These are phyloP conservation scores for Alternaria panax DNA, from an alignment of 2,329 filamentous ascomycete species.

Conservation along the genomic window DNA sequence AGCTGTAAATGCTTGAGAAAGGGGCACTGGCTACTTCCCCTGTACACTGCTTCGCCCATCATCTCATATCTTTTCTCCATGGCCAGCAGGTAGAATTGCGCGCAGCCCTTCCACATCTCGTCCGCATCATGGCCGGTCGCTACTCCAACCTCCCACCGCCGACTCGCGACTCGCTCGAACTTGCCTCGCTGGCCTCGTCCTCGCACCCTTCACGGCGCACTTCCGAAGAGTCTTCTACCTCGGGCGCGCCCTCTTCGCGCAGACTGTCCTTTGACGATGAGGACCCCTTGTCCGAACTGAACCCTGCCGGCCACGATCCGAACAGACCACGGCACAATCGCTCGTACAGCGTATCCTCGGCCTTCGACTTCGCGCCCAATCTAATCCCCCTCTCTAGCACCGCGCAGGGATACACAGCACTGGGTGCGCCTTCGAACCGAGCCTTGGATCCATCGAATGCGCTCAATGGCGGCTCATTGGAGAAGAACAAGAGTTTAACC, in stretches of 20 bases:
- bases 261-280: conserved; percentile 88
- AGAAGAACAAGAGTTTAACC: conserved; percentile 95
- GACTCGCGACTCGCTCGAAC: conserved; percentile 90
- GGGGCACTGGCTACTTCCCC: conserved; percentile 24
- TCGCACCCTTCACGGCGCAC: conserved; percentile 70
- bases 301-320: conserved; percentile 60
- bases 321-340: conserved; percentile 61
- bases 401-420: conserved; percentile 77
- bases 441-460: conserved; percentile 63
- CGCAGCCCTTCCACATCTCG: conserved; percentile 23
- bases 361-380: conserved; percentile 93
- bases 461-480: conserved; percentile 78
- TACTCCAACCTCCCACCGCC: conserved; percentile 48
- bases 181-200: conserved; percentile 91
- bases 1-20: conserved; percentile 15
- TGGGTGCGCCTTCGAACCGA: conserved; percentile 75
- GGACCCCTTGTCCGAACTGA: conserved; percentile 70
- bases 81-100: conserved; percentile 26
- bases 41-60: conserved; percentile 3
- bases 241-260: conserved; percentile 91
- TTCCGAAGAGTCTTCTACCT: conserved; percentile 76
- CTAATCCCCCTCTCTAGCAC: conserved; percentile 92
- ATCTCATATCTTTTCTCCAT: conserved; percentile 28
- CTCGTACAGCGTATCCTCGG: conserved; percentile 88
- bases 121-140: conserved; percentile 48